Evolutionary conservation across 2,329 filamentous ascomycete genomes (phyloP).

Genomic region (Calonectria pauciramosa): DNA sequence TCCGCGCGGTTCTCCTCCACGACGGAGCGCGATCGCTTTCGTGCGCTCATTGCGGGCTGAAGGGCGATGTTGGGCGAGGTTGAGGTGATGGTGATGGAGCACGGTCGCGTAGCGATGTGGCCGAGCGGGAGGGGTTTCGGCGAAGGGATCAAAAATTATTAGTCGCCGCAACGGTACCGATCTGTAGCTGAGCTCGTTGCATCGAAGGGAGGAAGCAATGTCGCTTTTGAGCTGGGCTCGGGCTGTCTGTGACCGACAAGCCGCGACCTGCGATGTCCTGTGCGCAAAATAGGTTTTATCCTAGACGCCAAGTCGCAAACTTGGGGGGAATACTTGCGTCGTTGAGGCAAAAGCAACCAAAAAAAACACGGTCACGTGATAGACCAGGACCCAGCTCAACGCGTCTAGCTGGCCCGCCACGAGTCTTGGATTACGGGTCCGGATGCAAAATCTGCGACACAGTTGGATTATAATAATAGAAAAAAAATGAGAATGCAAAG

Average conservation of each 20-base stretch:
- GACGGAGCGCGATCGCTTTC: conserved; percentile 66
- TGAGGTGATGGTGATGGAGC: conserved; percentile 35
- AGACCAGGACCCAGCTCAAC: conserved; percentile 32
- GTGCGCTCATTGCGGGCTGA: conserved; percentile 50
- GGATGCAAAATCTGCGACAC: conserved; percentile 11
- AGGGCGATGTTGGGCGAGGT: conserved; percentile 21
- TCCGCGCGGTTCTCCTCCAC: conserved; percentile 67
- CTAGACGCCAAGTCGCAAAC: conserved; percentile 46
- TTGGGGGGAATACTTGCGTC: conserved; percentile 31
- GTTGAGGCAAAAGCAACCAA: conserved; percentile 42
- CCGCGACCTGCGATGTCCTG: conserved; percentile 48
- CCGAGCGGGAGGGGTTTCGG: conserved; percentile 45
- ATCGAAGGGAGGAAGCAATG: conserved; percentile 30
- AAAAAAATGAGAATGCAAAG: background rate
- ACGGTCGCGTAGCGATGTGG: conserved; percentile 39
- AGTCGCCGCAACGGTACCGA: conserved; percentile 27
- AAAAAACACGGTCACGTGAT: conserved; percentile 44
- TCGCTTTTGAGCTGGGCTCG: conserved; percentile 43
- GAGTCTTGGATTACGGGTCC: conserved; percentile 9
- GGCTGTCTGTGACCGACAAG: conserved; percentile 48
- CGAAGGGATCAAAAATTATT: conserved; percentile 30
- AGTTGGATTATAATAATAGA: conserved; percentile 7
- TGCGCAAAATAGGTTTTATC: conserved; percentile 44
- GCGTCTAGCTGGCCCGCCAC: conserved; percentile 19
- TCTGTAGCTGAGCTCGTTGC: conserved; percentile 13